Conservation (phyloP, 495 filamentous ascomycete species). For the Sordaria brevicollis region DNA sequence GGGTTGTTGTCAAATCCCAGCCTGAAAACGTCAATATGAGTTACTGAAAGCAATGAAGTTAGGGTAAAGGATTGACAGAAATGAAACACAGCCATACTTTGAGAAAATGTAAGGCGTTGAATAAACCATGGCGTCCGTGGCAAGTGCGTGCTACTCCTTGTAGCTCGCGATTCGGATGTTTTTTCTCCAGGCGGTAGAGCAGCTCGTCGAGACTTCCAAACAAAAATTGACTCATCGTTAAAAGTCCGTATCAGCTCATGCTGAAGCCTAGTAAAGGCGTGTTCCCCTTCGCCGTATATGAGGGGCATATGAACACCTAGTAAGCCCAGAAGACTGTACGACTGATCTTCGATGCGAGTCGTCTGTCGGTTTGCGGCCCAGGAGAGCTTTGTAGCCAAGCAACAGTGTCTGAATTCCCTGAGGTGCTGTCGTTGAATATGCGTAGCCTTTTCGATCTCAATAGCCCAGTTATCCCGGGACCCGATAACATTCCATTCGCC, state of each 20-base stretch:
- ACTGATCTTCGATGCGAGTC: conserved; percentile 2
- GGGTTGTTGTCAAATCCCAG: too few relatives aligned
- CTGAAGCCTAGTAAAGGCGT: conserved; percentile 5
- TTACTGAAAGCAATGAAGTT: too few relatives aligned
- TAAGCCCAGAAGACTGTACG: conserved; percentile 5
- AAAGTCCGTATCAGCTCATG: conserved; percentile 2
- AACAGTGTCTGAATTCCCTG: background rate
- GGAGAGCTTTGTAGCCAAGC: background rate
- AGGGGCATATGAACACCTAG: conserved; percentile 4
- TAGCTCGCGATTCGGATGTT: too few relatives aligned
- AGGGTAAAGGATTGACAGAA: too few relatives aligned
- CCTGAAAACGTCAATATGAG: too few relatives aligned
- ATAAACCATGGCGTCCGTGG: too few relatives aligned
- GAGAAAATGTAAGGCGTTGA: too few relatives aligned
- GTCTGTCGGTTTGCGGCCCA: conserved; percentile 3
- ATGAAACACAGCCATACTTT: too few relatives aligned
- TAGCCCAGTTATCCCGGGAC: background rate
- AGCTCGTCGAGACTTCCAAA: too few relatives aligned
- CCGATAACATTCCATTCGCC: background rate
- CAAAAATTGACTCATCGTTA: background rate
- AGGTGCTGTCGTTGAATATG: background rate
- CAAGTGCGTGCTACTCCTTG: too few relatives aligned
- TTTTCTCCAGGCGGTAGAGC: too few relatives aligned
- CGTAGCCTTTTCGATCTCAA: background rate
- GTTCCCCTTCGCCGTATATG: background rate